These are phyloP conservation scores for Penicillium lividum DNA, from an alignment of 495 filamentous ascomycete species.

Conservation along the genomic window DNA sequence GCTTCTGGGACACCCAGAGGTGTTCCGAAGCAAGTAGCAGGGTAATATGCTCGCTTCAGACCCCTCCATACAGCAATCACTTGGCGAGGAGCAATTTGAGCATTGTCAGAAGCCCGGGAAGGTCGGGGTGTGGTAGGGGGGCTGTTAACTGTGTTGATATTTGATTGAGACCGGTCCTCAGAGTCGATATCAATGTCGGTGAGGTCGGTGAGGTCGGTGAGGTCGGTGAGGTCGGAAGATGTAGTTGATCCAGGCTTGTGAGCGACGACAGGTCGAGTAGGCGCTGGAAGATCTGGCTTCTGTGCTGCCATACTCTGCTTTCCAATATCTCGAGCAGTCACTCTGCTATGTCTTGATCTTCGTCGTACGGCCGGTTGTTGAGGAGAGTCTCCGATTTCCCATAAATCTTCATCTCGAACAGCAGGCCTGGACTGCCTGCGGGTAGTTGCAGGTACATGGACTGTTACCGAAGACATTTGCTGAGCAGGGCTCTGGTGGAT, in stretches of 20 bases:
- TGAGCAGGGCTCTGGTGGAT: slow-evolving; percentile 17
- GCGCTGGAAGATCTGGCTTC: slow-evolving; percentile 7
- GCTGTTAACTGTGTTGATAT: slow-evolving; percentile 10
- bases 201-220: slow-evolving; percentile 21
- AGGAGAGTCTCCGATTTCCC: slow-evolving; percentile 42
- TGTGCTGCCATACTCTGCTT: slow-evolving; percentile 14
- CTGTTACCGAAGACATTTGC: not conserved
- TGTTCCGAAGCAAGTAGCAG: slow-evolving; percentile 50
- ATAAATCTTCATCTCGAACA: slow-evolving; percentile 35
- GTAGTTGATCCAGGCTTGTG: slow-evolving; percentile 1
- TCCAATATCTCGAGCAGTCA: slow-evolving; percentile 10
- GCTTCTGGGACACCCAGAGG: slow-evolving; percentile 38
- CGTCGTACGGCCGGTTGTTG: slow-evolving; percentile 27
- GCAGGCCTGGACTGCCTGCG: slow-evolving; percentile 26
- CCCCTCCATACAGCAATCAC: slow-evolving; percentile 55
- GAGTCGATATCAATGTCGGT: slow-evolving; percentile 17
- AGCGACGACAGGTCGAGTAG: slow-evolving; percentile 13
- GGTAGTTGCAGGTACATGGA: slow-evolving; percentile 14
- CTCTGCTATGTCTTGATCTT: slow-evolving; percentile 23
- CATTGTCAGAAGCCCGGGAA: slow-evolving; percentile 8
- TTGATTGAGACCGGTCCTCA: slow-evolving; percentile 15
- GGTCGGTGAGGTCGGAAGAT: slow-evolving; percentile 16
- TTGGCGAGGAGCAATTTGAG: slow-evolving; percentile 43
- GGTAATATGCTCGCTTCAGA: slow-evolving; percentile 49
- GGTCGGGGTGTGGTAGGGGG: slow-evolving; percentile 18